Percentiles rank a stretch among this genome's conserved stretches.
Evolutionary conservation across 129 eudicot genomes (phyloP).

Genomic region (Pseudognaphalium luteoalbum): DNA sequence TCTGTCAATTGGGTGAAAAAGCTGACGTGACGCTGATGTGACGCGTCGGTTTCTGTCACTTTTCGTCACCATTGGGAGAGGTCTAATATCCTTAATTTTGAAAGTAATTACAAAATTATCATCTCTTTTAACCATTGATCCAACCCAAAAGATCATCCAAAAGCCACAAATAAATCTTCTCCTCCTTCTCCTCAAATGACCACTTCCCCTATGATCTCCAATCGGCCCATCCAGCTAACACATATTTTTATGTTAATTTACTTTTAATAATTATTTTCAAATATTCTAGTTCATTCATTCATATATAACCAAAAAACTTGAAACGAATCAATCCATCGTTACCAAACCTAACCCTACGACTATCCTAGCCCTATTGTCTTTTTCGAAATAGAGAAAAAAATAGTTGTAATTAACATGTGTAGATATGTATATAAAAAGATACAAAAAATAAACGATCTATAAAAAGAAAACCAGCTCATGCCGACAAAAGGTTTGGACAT

Average conservation of each 20-base stretch:
- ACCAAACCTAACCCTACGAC: conserved; percentile 21
- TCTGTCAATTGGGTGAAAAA: no score
- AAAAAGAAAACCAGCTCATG: conserved; percentile 1
- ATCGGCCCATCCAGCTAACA: conserved; percentile 17
- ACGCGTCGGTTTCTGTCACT: no score
- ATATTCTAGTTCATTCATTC: conserved; percentile 5
- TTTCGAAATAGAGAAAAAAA: not conserved
- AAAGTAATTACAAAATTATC: no score
- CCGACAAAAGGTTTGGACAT: not conserved
- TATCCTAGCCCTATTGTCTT: conserved; percentile 18
- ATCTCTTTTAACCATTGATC: no score
- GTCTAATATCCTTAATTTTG: no score
- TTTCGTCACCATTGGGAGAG: no score
- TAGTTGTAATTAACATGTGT: not conserved
- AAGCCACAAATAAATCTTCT: no score
- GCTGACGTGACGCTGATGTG: no score
- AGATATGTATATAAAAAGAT: not conserved
- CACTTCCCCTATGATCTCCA: no score
- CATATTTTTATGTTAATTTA: not conserved
- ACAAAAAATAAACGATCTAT: not conserved
- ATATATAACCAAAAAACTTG: not conserved
- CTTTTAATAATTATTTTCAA: not conserved
- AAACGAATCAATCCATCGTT: conserved; percentile 11
- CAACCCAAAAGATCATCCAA: no score
- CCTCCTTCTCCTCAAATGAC: no score